These are phyloP conservation scores for Aspergillus carbonarius DNA, from an alignment of 2,329 filamentous ascomycete genomes.

Conservation along the genomic window DNA sequence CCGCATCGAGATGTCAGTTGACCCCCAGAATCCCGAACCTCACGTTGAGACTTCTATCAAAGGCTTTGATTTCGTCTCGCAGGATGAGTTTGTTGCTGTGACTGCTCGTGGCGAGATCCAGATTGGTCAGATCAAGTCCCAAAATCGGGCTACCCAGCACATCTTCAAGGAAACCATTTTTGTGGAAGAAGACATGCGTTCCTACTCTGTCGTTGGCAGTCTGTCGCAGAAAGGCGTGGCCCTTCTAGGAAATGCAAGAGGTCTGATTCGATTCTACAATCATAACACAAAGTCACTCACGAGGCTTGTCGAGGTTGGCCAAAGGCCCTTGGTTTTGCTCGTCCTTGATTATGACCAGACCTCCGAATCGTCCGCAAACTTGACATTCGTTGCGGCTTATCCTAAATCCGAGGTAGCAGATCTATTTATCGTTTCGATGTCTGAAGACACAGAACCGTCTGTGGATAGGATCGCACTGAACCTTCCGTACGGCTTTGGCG, in stretches of 20 bases:
- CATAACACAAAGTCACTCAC: slow-evolving; percentile 31
- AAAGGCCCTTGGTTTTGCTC: slow-evolving; percentile 31
- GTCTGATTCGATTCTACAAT: slow-evolving; percentile 36
- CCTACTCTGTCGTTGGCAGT: slow-evolving; percentile 32
- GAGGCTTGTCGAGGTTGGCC: slow-evolving; percentile 25
- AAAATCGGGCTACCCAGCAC: slow-evolving; percentile 4
- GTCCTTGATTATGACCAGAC: slow-evolving; percentile 22
- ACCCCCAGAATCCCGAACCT: slow-evolving; percentile 12
- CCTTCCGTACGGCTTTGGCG: slow-evolving; percentile 48
- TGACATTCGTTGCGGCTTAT: slow-evolving; percentile 32
- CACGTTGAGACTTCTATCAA: slow-evolving; percentile 22
- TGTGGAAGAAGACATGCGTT: slow-evolving; percentile 30
- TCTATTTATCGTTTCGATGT: slow-evolving; percentile 26
- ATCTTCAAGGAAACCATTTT: slow-evolving; percentile 27
- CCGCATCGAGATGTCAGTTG: slow-evolving; percentile 9
- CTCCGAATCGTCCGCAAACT: not conserved
- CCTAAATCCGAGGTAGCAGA: slow-evolving; percentile 27
- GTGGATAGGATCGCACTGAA: slow-evolving; percentile 22
- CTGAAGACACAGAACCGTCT: slow-evolving; percentile 39
- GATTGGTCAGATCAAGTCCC: slow-evolving; percentile 27
- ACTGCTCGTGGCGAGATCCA: slow-evolving; percentile 33
- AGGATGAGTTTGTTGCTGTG: slow-evolving; percentile 33
- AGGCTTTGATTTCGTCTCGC: slow-evolving; percentile 36
- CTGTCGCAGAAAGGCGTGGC: slow-evolving; percentile 32
- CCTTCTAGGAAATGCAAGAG: slow-evolving; percentile 35